Evolutionary conservation across 2,329 filamentous ascomycete genomes (phyloP).

Genomic region (Cordyceps tenuipes): DNA sequence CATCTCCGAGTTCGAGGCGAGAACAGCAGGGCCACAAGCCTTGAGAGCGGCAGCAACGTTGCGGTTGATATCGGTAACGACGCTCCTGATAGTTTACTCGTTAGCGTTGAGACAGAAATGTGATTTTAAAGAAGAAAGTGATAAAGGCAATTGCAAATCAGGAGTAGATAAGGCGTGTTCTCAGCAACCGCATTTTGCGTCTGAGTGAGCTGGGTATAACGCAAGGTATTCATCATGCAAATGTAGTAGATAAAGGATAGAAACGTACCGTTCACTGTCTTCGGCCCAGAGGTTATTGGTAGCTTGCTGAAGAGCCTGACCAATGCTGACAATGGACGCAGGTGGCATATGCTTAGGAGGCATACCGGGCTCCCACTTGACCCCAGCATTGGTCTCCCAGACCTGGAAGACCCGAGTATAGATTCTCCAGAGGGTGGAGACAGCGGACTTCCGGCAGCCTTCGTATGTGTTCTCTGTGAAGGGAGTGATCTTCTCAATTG

Average conservation of each 20-base stretch:
- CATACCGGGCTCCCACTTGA: slow-evolving; percentile 85
- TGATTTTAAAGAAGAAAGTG: slow-evolving; percentile 15
- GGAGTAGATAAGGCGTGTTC: slow-evolving; percentile 54
- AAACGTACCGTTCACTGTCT: slow-evolving; percentile 84
- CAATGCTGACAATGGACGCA: slow-evolving; percentile 72
- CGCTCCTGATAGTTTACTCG: slow-evolving; percentile 48
- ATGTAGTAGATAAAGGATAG: slow-evolving; percentile 16
- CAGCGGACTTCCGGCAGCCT: slow-evolving; percentile 83
- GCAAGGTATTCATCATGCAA: slow-evolving; percentile 74
- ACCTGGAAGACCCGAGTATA: slow-evolving; percentile 87
- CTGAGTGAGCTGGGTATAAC: slow-evolving; percentile 99
- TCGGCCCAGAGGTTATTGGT: slow-evolving; percentile 82
- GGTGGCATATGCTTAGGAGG: slow-evolving; percentile 75
- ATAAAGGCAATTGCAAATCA: slow-evolving; percentile 22
- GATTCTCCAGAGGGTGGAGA: slow-evolving; percentile 86
- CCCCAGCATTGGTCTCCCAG: slow-evolving; percentile 63
- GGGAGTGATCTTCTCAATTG: slow-evolving; percentile 70
- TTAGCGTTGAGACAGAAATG: slow-evolving; percentile 31
- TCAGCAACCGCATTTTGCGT: slow-evolving; percentile 84
- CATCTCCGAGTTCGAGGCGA: slow-evolving; percentile 59
- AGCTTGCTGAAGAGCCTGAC: slow-evolving; percentile 73
- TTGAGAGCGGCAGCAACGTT: slow-evolving; percentile 87
- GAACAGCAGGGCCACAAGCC: slow-evolving; percentile 77
- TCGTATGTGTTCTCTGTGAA: slow-evolving; percentile 87
- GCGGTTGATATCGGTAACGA: slow-evolving; percentile 91